Conservation (phyloP, 352 stramenopile species). For the Lagenidium giganteum region DNA sequence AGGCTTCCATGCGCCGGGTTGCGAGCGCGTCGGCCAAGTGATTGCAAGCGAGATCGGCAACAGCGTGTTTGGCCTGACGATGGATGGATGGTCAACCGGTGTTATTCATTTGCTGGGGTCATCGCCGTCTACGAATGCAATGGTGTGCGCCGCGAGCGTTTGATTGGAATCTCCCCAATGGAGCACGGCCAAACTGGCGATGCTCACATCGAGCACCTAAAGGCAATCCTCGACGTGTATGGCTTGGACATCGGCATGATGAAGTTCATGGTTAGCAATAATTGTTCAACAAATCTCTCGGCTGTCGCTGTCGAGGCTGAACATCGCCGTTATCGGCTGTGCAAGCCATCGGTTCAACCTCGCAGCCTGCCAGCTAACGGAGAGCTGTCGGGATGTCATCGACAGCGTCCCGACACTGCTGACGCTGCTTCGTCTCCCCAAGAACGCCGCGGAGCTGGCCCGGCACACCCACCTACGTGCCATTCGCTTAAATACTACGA, state of each 20-base stretch:
- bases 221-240: slow-evolving; percentile 8
- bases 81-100: slow-evolving; percentile 4
- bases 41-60: slow-evolving; percentile 1
- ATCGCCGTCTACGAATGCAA: not conserved
- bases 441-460: slow-evolving; percentile 1
- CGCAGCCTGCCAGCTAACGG: too few species aligned
- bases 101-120: too few species aligned
- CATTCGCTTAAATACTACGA: slow-evolving; percentile 4
- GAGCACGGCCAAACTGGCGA: slow-evolving; percentile 2
- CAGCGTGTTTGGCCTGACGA: slow-evolving; percentile 1
- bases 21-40: slow-evolving; percentile 1
- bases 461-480: slow-evolving; percentile 1
- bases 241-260: slow-evolving; percentile 5
- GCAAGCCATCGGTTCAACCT: slow-evolving; percentile 23
- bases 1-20: slow-evolving; percentile 5
- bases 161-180: slow-evolving; percentile 2
- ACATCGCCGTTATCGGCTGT: slow-evolving; percentile 15
- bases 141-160: not conserved
- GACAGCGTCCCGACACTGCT: slow-evolving; percentile 7
- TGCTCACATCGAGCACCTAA: slow-evolving; percentile 5
- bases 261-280: slow-evolving; percentile 16
- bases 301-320: slow-evolving; percentile 13
- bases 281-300: slow-evolving; percentile 18
- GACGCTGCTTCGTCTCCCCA: slow-evolving; percentile 2
- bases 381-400: slow-evolving; percentile 3